A percentile compares a stretch with the other conserved stretches of the same genome.
phyloP scores from a whole-genome alignment of 805 yeast genomes.

The Cyberlindnera mississippiensis region DNA sequence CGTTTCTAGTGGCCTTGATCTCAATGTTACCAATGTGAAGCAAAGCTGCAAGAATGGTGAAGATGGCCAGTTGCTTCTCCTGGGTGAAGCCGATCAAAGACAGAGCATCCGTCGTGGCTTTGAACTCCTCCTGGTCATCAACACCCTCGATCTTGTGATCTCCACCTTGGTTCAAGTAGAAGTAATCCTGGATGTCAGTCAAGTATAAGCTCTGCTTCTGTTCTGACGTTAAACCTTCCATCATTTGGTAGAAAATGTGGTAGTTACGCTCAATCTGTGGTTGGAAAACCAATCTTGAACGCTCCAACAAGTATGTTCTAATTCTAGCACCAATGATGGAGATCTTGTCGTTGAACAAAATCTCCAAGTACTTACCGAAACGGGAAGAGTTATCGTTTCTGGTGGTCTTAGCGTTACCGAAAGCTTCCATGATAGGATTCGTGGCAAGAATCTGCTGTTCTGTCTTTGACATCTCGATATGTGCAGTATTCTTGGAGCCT shows the following conservation, averaged over 20 bases:
- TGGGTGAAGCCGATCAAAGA: conserved; percentile 68
- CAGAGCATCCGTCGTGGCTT: conserved; percentile 72
- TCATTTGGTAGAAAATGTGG: conserved; percentile 88
- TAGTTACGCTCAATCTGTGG: conserved; percentile 89
- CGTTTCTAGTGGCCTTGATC: conserved; percentile 77
- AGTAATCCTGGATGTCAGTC: conserved; percentile 60
- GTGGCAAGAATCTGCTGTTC: conserved; percentile 95
- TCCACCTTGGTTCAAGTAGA: conserved; percentile 89
- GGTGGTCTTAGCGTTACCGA: conserved; percentile 97
- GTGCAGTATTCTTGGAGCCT: conserved; percentile 41
- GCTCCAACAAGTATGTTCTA: conserved; percentile 86
- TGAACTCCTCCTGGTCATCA: conserved; percentile 78
- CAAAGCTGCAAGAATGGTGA: conserved; percentile 79
- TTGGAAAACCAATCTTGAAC: conserved; percentile 92
- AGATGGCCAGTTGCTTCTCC: conserved; percentile 60
- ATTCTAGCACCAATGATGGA: conserved; percentile 92
- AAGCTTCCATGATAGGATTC: conserved; percentile 95
- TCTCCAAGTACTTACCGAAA: conserved; percentile 94
- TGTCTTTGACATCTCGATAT: conserved; percentile 74
- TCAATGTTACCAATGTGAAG: conserved; percentile 92
- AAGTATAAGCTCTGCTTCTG: conserved; percentile 58
- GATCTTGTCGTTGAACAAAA: conserved; percentile 69
- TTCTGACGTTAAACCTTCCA: conserved; percentile 60
- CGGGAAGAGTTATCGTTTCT: conserved; percentile 97
- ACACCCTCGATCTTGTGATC: conserved; percentile 65